These are phyloP conservation scores for Yarrowia hollandica DNA, from an alignment of 805 yeast genomes.

Conservation along the genomic window DNA sequence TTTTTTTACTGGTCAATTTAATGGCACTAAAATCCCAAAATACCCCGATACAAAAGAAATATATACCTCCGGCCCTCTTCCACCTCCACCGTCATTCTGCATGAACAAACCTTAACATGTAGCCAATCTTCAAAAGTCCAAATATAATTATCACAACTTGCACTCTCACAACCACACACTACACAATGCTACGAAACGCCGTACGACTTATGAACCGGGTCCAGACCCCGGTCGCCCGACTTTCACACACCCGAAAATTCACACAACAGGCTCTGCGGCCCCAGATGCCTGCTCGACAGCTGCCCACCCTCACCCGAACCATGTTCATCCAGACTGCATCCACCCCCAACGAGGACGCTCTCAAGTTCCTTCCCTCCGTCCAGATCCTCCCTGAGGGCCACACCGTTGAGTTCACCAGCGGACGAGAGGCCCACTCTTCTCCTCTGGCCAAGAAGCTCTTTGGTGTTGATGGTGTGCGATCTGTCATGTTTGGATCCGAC, in stretches of 20 bases:
- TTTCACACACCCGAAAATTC: not conserved
- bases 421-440: conserved; percentile 71
- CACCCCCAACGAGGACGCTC: conserved; percentile 84
- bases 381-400: conserved; percentile 62
- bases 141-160: not conserved
- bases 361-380: conserved; percentile 78
- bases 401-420: conserved; percentile 63
- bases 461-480: conserved; percentile 69
- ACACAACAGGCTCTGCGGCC: conserved; percentile 20
- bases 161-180: not conserved
- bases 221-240: conserved; percentile 7
- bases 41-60: too few relatives aligned
- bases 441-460: conserved; percentile 77
- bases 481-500: conserved; percentile 78
- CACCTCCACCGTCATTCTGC: not conserved
- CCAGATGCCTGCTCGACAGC: not conserved
- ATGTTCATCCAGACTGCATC: conserved; percentile 70
- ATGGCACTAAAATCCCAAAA: too few relatives aligned
- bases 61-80: too few relatives aligned
- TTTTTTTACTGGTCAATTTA: too few relatives aligned
- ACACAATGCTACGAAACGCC: conserved; percentile 10
- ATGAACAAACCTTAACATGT: too few relatives aligned
- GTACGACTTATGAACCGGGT: conserved; percentile 2
- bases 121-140: not conserved
- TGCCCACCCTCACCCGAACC: conserved; percentile 27